phyloP scores from a whole-genome alignment of 306 rosid genomes.

The Begonia fuchsioides region DNA sequence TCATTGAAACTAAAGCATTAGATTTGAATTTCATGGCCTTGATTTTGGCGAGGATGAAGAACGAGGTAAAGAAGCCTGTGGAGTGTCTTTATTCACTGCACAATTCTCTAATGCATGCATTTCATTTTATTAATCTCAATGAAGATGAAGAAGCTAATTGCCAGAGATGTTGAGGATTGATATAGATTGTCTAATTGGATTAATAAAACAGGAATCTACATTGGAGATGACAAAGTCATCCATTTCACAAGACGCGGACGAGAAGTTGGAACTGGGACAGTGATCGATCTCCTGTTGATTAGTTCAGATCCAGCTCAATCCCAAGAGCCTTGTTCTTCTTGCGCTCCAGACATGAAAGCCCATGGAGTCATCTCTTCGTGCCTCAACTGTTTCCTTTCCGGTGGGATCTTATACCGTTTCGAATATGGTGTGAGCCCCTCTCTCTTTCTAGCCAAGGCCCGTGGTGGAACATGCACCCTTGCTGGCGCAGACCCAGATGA shows the following conservation, averaged over 20 bases:
- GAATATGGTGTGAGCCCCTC: slow-evolving; percentile 59
- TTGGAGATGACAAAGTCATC: slow-evolving; percentile 62
- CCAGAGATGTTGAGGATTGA: too few relatives aligned
- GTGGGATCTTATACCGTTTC: slow-evolving; percentile 78
- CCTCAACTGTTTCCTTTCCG: slow-evolving; percentile 74
- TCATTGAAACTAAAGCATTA: too few relatives aligned
- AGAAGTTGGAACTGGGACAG: slow-evolving; percentile 92
- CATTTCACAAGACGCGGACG: slow-evolving; percentile 91
- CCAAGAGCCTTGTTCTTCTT: slow-evolving; percentile 32
- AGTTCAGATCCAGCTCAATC: slow-evolving; percentile 65
- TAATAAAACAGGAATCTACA: slow-evolving; percentile 42
- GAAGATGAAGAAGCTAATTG: too few relatives aligned
- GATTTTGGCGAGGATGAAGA: too few relatives aligned
- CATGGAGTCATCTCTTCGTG: slow-evolving; percentile 63
- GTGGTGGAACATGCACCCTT: slow-evolving; percentile 92
- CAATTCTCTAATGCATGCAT: too few relatives aligned
- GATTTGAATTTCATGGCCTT: too few relatives aligned
- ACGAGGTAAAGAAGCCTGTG: too few relatives aligned
- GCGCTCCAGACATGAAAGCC: slow-evolving; percentile 24
- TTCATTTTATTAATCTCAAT: too few relatives aligned
- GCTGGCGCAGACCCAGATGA: slow-evolving; percentile 51
- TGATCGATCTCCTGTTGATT: slow-evolving; percentile 48
- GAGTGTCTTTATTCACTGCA: too few relatives aligned
- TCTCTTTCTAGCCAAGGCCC: slow-evolving; percentile 69
- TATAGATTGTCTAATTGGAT: too few relatives aligned